These are phyloP conservation scores for Alternaria brassicicola DNA, from an alignment of 2,329 filamentous ascomycete species.

Conservation along the genomic window DNA sequence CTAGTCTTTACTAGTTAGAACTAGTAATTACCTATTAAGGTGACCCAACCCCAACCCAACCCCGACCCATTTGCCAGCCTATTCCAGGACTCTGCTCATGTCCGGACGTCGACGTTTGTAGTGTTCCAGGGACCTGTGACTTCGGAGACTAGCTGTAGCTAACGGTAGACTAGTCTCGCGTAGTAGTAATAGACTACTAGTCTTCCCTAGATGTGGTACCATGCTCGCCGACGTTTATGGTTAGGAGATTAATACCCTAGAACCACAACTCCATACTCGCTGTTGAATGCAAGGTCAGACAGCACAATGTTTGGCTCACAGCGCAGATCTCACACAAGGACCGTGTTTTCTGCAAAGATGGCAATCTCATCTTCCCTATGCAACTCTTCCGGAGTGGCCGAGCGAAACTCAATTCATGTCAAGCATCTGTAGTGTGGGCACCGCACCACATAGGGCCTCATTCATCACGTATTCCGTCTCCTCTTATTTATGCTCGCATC, in stretches of 20 bases:
- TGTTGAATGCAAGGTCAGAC: background rate
- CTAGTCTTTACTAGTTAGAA: too few relatives aligned
- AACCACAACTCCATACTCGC: background rate
- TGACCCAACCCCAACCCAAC: too few relatives aligned
- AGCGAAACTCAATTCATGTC: background rate
- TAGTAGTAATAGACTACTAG: background rate
- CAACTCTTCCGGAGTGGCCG: background rate
- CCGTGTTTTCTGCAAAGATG: background rate
- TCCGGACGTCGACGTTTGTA: background rate
- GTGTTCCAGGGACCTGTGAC: too few relatives aligned
- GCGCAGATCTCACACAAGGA: background rate
- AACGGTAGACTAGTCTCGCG: background rate
- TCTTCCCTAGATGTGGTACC: too few relatives aligned
- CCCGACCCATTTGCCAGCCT: too few relatives aligned
- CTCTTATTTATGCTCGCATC: background rate
- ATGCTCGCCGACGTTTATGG: too few relatives aligned
- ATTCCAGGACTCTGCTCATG: background rate
- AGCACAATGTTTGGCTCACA: background rate
- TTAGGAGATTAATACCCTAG: too few relatives aligned
- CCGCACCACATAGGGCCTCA: background rate
- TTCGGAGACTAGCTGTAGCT: background rate
- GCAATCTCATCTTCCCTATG: background rate
- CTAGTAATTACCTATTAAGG: too few relatives aligned
- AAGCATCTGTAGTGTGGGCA: background rate
- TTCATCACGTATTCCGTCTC: background rate